phyloP scores from a whole-genome alignment of 768 basidiomycete species.

The Rhodotorula toruloides region DNA sequence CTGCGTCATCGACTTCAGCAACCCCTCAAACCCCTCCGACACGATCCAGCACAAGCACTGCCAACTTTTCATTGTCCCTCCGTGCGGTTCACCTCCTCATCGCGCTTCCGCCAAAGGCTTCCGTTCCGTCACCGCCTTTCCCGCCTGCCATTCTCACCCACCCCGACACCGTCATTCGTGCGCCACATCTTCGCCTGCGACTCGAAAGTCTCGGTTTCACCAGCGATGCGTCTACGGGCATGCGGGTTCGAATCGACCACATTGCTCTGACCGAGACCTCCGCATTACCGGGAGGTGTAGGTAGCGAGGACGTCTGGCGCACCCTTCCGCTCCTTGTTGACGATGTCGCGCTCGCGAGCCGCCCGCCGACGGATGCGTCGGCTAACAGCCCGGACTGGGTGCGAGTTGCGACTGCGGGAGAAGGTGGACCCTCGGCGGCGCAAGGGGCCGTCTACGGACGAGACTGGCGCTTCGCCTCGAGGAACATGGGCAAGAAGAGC shows the following conservation, averaged over 20 bases:
- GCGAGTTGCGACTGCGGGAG: background rate
- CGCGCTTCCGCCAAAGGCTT: too few relatives aligned
- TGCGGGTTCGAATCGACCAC: background rate
- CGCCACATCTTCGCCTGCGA: slow-evolving; percentile 18
- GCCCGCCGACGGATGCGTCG: background rate
- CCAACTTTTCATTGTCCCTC: too few relatives aligned
- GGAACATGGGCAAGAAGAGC: background rate
- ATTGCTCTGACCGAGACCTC: background rate
- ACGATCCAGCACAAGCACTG: too few relatives aligned
- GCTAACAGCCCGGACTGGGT: background rate
- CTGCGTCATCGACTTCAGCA: background rate
- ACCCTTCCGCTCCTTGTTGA: slow-evolving; percentile 5
- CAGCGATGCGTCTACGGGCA: background rate
- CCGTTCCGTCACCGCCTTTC: too few relatives aligned
- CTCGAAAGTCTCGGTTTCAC: slow-evolving; percentile 4
- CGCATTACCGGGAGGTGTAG: too few relatives aligned
- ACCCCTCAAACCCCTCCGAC: background rate
- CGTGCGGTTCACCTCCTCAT: too few relatives aligned
- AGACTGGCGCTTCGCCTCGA: background rate
- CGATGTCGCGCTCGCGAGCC: background rate
- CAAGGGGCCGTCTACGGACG: background rate
- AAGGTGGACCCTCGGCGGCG: too few relatives aligned
- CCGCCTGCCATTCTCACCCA: too few relatives aligned
- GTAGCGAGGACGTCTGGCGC: background rate
- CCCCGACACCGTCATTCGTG: background rate